Conservation (phyloP, 164 flowering plant species). For the Nymphaea colorata region DNA sequence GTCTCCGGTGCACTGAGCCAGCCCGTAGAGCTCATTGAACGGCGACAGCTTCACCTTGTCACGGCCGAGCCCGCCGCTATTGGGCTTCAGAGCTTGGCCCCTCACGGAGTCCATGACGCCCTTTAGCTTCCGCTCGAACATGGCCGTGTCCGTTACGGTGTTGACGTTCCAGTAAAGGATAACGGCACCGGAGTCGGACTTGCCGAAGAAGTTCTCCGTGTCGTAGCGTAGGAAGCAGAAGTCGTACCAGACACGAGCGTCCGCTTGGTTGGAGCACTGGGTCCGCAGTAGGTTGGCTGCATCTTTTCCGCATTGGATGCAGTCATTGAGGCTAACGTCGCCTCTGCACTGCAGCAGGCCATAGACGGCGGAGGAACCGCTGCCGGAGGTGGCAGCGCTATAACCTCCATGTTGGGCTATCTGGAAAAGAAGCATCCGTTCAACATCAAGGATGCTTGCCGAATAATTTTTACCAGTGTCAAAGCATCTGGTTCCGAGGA, state of each 20-base stretch:
- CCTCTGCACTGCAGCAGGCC: slow-evolving; percentile 12
- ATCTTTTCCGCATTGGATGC: slow-evolving; percentile 4
- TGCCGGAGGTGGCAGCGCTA: not conserved
- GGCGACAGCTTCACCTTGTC: slow-evolving; percentile 4
- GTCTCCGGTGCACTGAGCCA: slow-evolving; percentile 11
- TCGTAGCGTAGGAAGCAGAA: slow-evolving; percentile 12
- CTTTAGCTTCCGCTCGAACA: not conserved
- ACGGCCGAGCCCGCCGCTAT: slow-evolving; percentile 6
- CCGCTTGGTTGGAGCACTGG: slow-evolving; percentile 3
- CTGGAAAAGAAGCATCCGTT: not conserved
- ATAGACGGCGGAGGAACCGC: not conserved
- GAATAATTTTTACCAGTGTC: not conserved
- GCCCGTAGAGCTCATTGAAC: slow-evolving; percentile 7
- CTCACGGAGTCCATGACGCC: slow-evolving; percentile 4
- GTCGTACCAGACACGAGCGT: slow-evolving; percentile 12
- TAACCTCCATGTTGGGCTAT: not conserved
- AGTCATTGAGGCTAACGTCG: slow-evolving; percentile 9
- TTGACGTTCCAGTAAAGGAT: slow-evolving; percentile 8
- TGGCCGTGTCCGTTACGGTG: not conserved
- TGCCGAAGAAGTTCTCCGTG: slow-evolving; percentile 4
- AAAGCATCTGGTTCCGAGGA: not conserved
- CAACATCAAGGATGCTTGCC: not conserved
- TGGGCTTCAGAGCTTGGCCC: slow-evolving; percentile 3
- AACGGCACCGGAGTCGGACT: slow-evolving; percentile 6
- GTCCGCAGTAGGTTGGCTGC: slow-evolving; percentile 6